Evolutionary conservation across 441 rosid species (phyloP), one percentile per base, ranked within the genome.

Genomic region (Gossypium aridum): DNA sequence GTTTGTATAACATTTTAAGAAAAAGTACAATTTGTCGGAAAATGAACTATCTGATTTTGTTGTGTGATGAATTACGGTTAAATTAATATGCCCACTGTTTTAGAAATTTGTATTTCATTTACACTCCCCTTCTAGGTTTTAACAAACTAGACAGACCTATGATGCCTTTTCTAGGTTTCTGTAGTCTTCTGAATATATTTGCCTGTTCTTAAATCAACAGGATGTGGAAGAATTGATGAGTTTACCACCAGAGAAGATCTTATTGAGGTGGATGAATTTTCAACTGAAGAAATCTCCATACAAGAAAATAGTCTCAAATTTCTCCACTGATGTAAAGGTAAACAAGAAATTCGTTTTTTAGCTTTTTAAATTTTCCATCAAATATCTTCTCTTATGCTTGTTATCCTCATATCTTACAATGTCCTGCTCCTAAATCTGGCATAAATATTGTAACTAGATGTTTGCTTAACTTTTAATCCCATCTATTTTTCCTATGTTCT

Each of bases 151-250:
- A 53, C 26, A 16, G 60, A 28, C 28, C 14, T 69, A 14, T 7
- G 57, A 9, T 69, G 49, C 75, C 65, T 39, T 70, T 53, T 10
- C 14, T 16, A 31, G 49, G 20, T 28, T 56, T 17, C 57, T 17
- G 7, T 47, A 12, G 54, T 53, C 64, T 31, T 54, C 71, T 23
- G 17, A 77, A 8, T n/a, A 60, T 26, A 54, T 37, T 73, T 34
- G 26, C 4, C 14, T 62, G 53, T 54, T 76, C 47, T 66, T 34
- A 69, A 69, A 71, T 61, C 65, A 81, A 75, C 86, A 96, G 99
- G 99, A 96, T 75, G 93, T 91, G 77, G 99, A 96, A 87, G 99
- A 96, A 88, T 82, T 96, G 79, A 83, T 90, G 97, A 90, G 96
- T 77, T 85, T 93, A 83, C 92, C 99, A 65, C 99, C 99, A 14